phyloP scores from a whole-genome alignment of 495 filamentous ascomycete genomes.

The Amphirosellinia nigrospora region DNA sequence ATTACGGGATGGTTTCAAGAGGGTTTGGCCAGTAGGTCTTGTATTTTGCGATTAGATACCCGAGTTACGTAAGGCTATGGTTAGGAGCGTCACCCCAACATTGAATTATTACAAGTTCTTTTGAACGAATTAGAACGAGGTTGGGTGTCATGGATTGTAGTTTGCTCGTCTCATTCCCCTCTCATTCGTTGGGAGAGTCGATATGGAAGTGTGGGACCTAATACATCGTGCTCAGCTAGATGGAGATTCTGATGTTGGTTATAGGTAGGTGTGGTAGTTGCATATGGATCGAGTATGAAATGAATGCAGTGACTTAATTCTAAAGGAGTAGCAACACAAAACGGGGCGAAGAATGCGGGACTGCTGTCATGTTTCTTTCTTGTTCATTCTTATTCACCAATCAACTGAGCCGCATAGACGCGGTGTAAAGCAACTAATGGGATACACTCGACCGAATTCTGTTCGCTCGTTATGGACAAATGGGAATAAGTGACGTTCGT shows the following conservation, averaged over 20 bases:
- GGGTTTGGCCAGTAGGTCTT: neutral
- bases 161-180: neutral
- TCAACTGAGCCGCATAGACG: neutral
- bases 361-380: neutral
- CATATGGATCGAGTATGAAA: neutral
- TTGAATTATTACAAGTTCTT: neutral
- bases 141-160: neutral
- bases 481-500: neutral
- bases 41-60: constrained; percentile 15
- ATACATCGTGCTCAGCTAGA: too few relatives aligned
- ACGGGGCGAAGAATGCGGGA: neutral
- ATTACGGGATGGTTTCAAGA: neutral
- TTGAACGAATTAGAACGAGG: neutral
- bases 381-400: neutral
- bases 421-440: neutral
- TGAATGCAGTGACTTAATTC: neutral
- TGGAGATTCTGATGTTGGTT: neutral
- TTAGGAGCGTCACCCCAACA: neutral
- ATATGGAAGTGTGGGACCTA: too few relatives aligned
- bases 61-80: neutral
- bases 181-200: too few relatives aligned
- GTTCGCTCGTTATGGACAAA: constrained; percentile 41
- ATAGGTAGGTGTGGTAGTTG: neutral
- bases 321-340: neutral
- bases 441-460: constrained; percentile 3